These are phyloP conservation scores for Moelleriella libera DNA, from an alignment of 2,329 filamentous ascomycete genomes.

Conservation along the genomic window DNA sequence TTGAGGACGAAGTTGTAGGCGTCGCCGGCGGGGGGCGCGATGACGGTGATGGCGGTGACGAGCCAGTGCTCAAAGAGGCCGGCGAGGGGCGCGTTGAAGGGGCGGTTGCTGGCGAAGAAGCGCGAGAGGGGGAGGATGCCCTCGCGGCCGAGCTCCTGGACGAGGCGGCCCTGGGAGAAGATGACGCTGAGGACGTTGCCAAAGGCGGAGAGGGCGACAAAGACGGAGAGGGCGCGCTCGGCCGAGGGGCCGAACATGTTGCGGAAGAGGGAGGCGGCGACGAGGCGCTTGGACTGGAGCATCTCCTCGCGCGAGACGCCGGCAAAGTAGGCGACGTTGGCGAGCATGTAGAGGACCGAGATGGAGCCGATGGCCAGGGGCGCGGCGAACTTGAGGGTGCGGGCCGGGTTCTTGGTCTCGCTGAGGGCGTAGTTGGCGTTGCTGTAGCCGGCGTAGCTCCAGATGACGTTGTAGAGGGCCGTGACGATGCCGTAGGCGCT, in stretches of 20 bases:
- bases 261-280: slow-evolving; percentile 40
- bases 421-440: slow-evolving; percentile 54
- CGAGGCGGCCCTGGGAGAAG: slow-evolving; percentile 52
- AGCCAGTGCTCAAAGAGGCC: slow-evolving; percentile 51
- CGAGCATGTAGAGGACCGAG: slow-evolving; percentile 49
- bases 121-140: slow-evolving; percentile 49
- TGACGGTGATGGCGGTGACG: slow-evolving; percentile 49
- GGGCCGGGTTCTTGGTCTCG: slow-evolving; percentile 51
- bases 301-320: slow-evolving; percentile 40
- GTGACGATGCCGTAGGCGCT: slow-evolving; percentile 55
- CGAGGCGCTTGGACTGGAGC: slow-evolving; percentile 31
- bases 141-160: slow-evolving; percentile 52
- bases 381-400: slow-evolving; percentile 51
- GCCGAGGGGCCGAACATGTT: slow-evolving; percentile 39
- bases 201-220: slow-evolving; percentile 53
- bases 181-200: slow-evolving; percentile 55
- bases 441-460: slow-evolving; percentile 54
- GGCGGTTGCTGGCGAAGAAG: slow-evolving; percentile 49
- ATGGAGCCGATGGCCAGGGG: slow-evolving; percentile 44
- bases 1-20: slow-evolving; percentile 51
- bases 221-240: slow-evolving; percentile 46
- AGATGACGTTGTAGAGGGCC: slow-evolving; percentile 58
- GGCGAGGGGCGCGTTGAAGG: slow-evolving; percentile 47
- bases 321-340: slow-evolving; percentile 55
- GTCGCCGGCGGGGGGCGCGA: slow-evolving; percentile 52